Evolutionary conservation across 192 early-diverging fungal genomes (phyloP), one percentile per base, ranked within the genome.

Genomic region (Coemansia sp.): DNA sequence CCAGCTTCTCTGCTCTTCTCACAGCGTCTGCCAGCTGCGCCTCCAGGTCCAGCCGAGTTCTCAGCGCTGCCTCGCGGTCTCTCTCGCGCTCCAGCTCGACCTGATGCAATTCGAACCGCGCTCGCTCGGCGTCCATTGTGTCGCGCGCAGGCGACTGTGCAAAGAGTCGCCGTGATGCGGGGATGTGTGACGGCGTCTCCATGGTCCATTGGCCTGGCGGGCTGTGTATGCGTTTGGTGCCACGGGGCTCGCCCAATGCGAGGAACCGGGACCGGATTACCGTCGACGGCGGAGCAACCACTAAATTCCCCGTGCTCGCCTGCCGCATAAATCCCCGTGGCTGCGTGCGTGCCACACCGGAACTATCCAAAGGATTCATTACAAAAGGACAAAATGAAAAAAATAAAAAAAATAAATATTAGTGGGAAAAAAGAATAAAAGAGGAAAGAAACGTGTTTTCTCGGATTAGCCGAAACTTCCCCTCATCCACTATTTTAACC

Each of bases 1-100:
- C 87, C 61, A 89, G 73, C 48, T 76, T 77, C 63, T 90, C 86
- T 9, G 86, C 66, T 19, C 87, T 77, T 9, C 68, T 55, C 34
- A 73, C 72, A 39, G 84, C 77, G 9, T 77, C 84, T 37, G 67
- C 60, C 45, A 76, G 12, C 17, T 67, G 60, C 2, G 59, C 39
- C 61, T 84, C 82, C 38, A 74, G 69, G 31, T 64, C 41, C 57
- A 72, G 69, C 12, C 67, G 64, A n/a, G n/a, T 21, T 11, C 53
- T 66, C 25, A 39, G 51, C 1, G 78, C 78, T 11, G 75, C 82
- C 11, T 70, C 67, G n/a, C 72, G 73, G 19, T 78, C 73, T 9
- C 65, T 41, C 62, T 73, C 76, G 21, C 74, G 82, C 36, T 64
- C 74, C 51, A 71, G 34, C 48, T 73, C 76, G 1, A 66, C 74